These are phyloP conservation scores for Ceriops decandra DNA, from an alignment of 345 rosid species.

Conservation along the genomic window DNA sequence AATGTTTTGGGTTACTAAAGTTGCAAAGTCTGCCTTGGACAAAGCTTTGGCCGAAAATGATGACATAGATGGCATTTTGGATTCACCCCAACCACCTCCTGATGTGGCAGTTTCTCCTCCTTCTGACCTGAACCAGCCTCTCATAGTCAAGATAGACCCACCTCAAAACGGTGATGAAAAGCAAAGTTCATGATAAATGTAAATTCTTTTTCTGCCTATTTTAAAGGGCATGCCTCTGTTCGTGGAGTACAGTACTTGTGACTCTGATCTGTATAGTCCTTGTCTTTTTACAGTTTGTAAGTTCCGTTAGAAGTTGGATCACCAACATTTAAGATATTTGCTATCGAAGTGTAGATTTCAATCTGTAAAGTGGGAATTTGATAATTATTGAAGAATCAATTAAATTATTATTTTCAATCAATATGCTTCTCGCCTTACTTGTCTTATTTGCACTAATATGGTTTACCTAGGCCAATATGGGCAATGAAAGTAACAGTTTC, in stretches of 20 bases:
- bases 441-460: too few relatives aligned
- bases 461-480: too few relatives aligned
- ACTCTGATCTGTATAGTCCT: constrained; percentile 35
- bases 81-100: constrained; percentile 44
- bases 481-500: too few relatives aligned
- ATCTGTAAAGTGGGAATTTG: neutral
- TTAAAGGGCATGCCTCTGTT: constrained; percentile 7
- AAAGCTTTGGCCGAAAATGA: constrained; percentile 93
- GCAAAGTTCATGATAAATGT: constrained; percentile 27
- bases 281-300: constrained; percentile 10
- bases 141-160: constrained; percentile 69
- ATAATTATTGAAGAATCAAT: neutral
- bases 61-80: constrained; percentile 39
- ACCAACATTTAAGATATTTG: constrained; percentile 8
- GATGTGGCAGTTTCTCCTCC: constrained; percentile 35
- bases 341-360: neutral
- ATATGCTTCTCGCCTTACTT: too few relatives aligned
- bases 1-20: constrained; percentile 69
- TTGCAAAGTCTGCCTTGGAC: constrained; percentile 74
- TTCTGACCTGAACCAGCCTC: constrained; percentile 55
- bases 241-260: constrained; percentile 3
- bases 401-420: neutral
- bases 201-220: constrained; percentile 30
- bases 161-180: constrained; percentile 40
- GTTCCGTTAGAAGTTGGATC: constrained; percentile 17